Base-by-base conservation (phyloP, 805 yeast species). In the Suhomyces canberraensis region DNA sequence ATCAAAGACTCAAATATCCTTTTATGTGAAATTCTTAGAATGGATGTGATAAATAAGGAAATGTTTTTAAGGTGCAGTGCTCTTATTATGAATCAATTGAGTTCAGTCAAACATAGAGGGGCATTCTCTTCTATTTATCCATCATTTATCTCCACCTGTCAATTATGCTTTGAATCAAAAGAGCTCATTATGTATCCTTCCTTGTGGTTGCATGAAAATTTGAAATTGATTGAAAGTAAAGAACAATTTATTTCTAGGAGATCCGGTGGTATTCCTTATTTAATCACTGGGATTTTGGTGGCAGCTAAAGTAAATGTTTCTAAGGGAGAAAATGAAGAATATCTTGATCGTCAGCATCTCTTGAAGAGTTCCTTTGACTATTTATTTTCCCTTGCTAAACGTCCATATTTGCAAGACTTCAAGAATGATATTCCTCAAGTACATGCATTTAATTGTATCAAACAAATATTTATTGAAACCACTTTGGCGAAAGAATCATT, bases 51-150 rank as follows among this genome's bases (percentile, higher is more conserved):
- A 2, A 40, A 48, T 1, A 52, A 56, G 11, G 47, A 45, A 2
- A 26, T 30, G 6, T 51, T 73, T n/a, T 33, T 64, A 11, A 32
- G 44, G 3, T 47, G 69, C 20, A 86, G 93, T 8, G 70, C 74
- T 1, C 50, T 81, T 4, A 56, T 87, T 3, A 68, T 84, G 39
- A 73, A 65, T 8, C 95, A 89, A 53, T 63, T 93, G 24, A 72
- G 86, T 3, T 69, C 78, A 0, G 81, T 90, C 15, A 76, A 90
- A 30, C 98, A 93, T 49, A 74, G 95, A 42, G 98, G 98, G 21
- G 96, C 97, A 0, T 86, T 91, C 44, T 81, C 95, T 8, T 80
- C 97, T 0, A 83, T 90, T 0, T 81, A 85, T 44, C 96, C 96
- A 4, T 76, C 93, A 0, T 87, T 84, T 48, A 71, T 79, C 11